phyloP scores from a whole-genome alignment of 2,329 filamentous ascomycete genomes.

The Aspergillus tamarii region DNA sequence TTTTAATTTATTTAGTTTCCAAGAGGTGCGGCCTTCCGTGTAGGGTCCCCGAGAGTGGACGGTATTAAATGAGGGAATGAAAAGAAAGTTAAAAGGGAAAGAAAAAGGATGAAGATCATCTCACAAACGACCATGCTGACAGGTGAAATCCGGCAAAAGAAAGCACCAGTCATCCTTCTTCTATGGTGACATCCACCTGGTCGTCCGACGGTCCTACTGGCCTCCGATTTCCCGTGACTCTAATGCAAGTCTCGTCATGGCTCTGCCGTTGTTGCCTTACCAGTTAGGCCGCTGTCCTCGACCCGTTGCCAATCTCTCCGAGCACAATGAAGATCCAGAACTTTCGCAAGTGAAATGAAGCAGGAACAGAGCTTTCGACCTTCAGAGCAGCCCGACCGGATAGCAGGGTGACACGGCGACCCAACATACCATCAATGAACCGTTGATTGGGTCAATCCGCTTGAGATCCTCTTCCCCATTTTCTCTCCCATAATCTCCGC shows the following conservation, averaged over 20 bases:
- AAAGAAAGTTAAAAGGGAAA: not conserved
- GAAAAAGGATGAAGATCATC: conserved; percentile 9
- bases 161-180: conserved; percentile 20
- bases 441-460: conserved; percentile 3
- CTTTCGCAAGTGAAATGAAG: conserved; percentile 15
- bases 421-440: conserved; percentile 17
- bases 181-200: conserved; percentile 18
- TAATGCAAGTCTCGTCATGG: conserved; percentile 22
- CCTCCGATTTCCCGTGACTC: conserved; percentile 13
- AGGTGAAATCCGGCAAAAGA: conserved; percentile 16
- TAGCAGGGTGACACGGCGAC: conserved; percentile 22
- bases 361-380: conserved; percentile 9
- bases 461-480: not conserved
- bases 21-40: not conserved
- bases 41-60: not conserved
- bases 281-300: conserved; percentile 12
- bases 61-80: conserved; percentile 2
- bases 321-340: conserved; percentile 14
- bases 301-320: conserved; percentile 12
- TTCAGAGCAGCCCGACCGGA: conserved; percentile 22
- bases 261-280: conserved; percentile 22
- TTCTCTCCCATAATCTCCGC: not conserved
- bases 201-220: conserved; percentile 10
- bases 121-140: conserved; percentile 17
- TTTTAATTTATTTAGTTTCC: not conserved